Percentiles rank a stretch among this genome's conserved stretches.
Conservation (phyloP, 2,329 filamentous ascomycete genomes). For the Mariannaea sp. region DNA sequence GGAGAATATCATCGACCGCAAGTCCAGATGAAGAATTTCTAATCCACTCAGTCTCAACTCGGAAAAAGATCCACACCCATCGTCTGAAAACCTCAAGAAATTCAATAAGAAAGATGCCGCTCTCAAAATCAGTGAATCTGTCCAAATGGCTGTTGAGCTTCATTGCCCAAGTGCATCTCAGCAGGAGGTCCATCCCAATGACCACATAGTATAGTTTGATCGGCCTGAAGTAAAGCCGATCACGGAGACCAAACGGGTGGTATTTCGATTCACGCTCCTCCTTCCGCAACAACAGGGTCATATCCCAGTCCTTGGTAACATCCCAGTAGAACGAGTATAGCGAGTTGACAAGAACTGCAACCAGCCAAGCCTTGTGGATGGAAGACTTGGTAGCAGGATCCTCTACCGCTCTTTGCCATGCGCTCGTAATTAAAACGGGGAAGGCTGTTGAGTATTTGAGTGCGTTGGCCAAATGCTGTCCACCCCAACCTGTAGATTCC, state of each 20-base stretch:
- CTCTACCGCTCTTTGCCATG: slow-evolving; percentile 69
- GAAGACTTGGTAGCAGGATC: slow-evolving; percentile 46
- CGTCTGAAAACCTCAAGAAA: slow-evolving; percentile 83
- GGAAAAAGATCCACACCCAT: slow-evolving; percentile 97
- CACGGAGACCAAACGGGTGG: slow-evolving; percentile 78
- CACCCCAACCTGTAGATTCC: slow-evolving; percentile 71
- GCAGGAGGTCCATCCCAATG: slow-evolving; percentile 75
- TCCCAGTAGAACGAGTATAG: slow-evolving; percentile 99
- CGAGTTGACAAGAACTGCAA: slow-evolving; percentile 79
- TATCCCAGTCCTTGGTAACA: slow-evolving; percentile 93
- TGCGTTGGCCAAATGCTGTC: slow-evolving; percentile 90
- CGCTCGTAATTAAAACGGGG: slow-evolving; percentile 82
- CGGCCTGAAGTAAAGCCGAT: slow-evolving; percentile 72
- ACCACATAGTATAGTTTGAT: slow-evolving; percentile 81
- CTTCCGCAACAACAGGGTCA: slow-evolving; percentile 73
- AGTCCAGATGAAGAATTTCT: slow-evolving; percentile 57
- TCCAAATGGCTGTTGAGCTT: slow-evolving; percentile 84
- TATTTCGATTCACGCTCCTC: slow-evolving; percentile 63
- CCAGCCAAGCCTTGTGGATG: slow-evolving; percentile 67
- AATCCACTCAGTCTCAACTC: slow-evolving; percentile 92
- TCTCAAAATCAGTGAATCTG: slow-evolving; percentile 84
- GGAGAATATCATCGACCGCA: slow-evolving; percentile 71
- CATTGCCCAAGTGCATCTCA: slow-evolving; percentile 89
- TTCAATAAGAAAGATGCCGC: slow-evolving; percentile 86
- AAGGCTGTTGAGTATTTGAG: slow-evolving; percentile 94